phyloP scores from a whole-genome alignment of 371 early-diverging fungal species.

The Rhizopus stolonifer region DNA sequence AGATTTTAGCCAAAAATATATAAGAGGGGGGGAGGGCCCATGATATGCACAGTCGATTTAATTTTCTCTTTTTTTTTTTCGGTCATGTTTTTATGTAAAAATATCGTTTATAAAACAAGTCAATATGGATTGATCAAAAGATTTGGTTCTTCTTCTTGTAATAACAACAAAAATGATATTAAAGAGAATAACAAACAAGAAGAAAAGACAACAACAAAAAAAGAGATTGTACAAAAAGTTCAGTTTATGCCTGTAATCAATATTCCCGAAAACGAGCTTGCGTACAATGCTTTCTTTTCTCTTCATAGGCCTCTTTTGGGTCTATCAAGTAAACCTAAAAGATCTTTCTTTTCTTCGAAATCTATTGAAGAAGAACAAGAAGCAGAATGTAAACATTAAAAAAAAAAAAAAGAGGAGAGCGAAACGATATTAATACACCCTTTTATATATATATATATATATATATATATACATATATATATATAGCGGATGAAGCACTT shows the following conservation, averaged over 20 bases:
- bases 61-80: background rate
- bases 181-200: background rate
- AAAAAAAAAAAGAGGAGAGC: background rate
- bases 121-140: background rate
- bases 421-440: too few relatives aligned
- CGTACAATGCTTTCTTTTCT: constrained; percentile 51
- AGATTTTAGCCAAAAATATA: background rate
- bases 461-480: background rate
- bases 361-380: constrained; percentile 12
- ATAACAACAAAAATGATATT: constrained; percentile 5
- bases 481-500: constrained; percentile 33
- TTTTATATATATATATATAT: too few relatives aligned
- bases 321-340: constrained; percentile 33
- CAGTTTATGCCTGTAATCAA: constrained; percentile 52
- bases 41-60: background rate
- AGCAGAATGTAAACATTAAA: constrained; percentile 12
- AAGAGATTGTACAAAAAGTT: constrained; percentile 1
- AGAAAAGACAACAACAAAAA: constrained; percentile 1
- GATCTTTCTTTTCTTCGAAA: constrained; percentile 35
- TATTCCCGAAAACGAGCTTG: constrained; percentile 50
- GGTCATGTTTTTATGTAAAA: constrained; percentile 16
- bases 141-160: constrained; percentile 21
- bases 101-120: background rate
- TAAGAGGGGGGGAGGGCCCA: background rate
- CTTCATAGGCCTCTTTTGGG: constrained; percentile 51